phyloP scores from a whole-genome alignment of 2,329 filamentous ascomycete genomes.

The Sclerotiophoma versabilis region DNA sequence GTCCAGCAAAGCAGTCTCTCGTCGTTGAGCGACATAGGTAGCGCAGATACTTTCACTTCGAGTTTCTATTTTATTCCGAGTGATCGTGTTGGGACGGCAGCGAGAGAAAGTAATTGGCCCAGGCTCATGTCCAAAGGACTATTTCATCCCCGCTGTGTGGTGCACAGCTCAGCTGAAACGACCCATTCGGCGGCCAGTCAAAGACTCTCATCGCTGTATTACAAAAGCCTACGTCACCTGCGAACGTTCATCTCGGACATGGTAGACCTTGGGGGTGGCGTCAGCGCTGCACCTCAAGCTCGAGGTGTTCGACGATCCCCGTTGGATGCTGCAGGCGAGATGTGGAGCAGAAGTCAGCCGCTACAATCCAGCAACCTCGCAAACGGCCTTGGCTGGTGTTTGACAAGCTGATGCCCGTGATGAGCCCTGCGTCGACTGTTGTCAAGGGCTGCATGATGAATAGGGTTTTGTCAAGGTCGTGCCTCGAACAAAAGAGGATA shows the following conservation, averaged over 20 bases:
- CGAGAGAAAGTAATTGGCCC: neutral
- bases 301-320: neutral
- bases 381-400: slow-evolving; percentile 7
- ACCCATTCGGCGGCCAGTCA: slow-evolving; percentile 2
- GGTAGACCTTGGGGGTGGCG: slow-evolving; percentile 5
- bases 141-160: slow-evolving; percentile 1
- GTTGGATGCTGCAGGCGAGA: slow-evolving; percentile 7
- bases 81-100: neutral
- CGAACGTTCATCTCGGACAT: neutral
- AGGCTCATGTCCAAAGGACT: neutral
- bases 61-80: too few species aligned
- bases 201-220: slow-evolving; percentile 4
- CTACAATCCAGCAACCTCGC: slow-evolving; percentile 2
- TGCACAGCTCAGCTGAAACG: slow-evolving; percentile 9
- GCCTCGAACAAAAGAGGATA: slow-evolving; percentile 2
- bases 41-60: too few species aligned
- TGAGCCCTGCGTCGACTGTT: neutral
- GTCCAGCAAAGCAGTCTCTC: too few species aligned
- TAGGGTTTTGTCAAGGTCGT: slow-evolving; percentile 2
- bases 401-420: slow-evolving; percentile 12
- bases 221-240: neutral
- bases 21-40: too few species aligned
- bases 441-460: slow-evolving; percentile 1
- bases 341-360: slow-evolving; percentile 18
- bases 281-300: neutral